phyloP scores from a whole-genome alignment of 257 asterid genomes.

The Solanum appendiculatum region DNA sequence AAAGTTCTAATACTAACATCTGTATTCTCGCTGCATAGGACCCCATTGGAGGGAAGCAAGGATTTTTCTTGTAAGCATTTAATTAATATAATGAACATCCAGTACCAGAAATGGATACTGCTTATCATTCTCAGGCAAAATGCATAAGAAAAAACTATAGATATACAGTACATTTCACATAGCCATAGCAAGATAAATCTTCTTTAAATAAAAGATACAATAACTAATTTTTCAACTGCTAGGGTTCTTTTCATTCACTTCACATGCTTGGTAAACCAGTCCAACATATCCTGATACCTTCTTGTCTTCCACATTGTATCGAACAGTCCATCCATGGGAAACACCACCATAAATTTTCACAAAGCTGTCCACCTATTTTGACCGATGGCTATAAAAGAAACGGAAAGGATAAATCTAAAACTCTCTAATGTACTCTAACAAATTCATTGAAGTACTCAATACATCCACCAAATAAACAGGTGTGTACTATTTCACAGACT shows the following conservation, averaged over 20 bases:
- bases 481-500: not conserved
- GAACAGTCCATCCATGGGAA: constrained; percentile 5
- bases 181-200: not conserved
- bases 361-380: not conserved
- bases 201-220: not conserved
- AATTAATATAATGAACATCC: not conserved
- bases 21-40: too few species aligned
- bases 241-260: not conserved
- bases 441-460: not conserved
- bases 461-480: not conserved
- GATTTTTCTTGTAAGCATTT: not conserved
- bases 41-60: too few species aligned
- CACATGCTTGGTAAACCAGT: constrained; percentile 2
- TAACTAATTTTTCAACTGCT: not conserved
- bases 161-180: not conserved
- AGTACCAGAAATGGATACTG: not conserved
- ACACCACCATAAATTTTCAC: not conserved
- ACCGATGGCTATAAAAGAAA: not conserved
- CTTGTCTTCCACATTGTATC: not conserved
- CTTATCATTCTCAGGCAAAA: not conserved
- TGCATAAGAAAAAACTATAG: not conserved
- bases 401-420: not conserved
- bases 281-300: not conserved
- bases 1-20: too few species aligned
- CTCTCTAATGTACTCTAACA: not conserved